Evolutionary conservation across 2,329 filamentous ascomycete genomes (phyloP), one percentile per base, ranked within the genome.

Genomic region (Pseudogymnoascus sp.): DNA sequence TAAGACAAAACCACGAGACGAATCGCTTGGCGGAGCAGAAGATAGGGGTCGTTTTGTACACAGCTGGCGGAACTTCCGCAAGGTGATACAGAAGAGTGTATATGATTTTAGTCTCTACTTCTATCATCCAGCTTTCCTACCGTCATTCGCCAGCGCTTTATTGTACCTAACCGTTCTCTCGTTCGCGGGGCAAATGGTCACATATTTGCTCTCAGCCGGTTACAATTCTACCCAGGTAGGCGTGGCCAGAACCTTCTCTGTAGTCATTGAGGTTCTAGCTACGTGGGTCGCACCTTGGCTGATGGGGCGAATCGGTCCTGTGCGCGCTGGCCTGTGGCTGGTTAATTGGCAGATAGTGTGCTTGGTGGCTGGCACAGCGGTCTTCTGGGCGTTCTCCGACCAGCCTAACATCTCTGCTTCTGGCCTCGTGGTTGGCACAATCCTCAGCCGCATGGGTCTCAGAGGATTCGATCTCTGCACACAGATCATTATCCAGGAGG

Each of bases 241-340:
- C 40, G 62, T 81, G 11, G 77, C 82, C 53, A 78, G 86, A 3
- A 81, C 81, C 0, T 66, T 79, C 4, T 80, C 81, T 31, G 80
- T 82, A 0, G 63, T 78, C 2, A 79, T 84, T 60, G 86, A 89
- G 70, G 73, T 89, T 2, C 75, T 76, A 6, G 84, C 86, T 0
- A 89, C 86, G 0, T 86, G 82, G 78, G 70, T 81, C 0, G 83
- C 81, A 0, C 86, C 86, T 0, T 74, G 75, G 62, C 70, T 87
- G 12, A 85, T 85, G 78, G 68, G 67, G 2, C 74, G 73, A 40
- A 80, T 87, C 40, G 84, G 85, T 0, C 75, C 80, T 0, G 77
- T 90, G 6, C 77, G 89, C n/a, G 79, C 82, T 0, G 89, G 88
- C 0, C 77, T 91, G 2, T 92, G 89, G 89, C 85, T 84, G 66